Evolutionary conservation across 2,329 filamentous ascomycete genomes (phyloP).

Genomic region (Exophiala sp.): DNA sequence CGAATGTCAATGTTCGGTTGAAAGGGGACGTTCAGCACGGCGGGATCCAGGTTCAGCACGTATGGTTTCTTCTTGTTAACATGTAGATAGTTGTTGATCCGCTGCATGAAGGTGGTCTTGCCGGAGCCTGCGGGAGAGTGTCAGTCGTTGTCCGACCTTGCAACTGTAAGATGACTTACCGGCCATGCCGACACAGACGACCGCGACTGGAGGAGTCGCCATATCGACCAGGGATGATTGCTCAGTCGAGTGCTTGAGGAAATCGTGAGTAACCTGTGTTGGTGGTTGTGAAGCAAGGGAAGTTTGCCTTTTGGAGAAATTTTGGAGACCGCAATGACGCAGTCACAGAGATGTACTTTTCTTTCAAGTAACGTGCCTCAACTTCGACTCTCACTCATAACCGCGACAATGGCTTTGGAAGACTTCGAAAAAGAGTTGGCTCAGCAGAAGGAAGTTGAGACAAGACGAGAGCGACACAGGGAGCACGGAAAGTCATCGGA

Average conservation of each 20-base stretch:
- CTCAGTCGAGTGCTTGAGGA: not conserved
- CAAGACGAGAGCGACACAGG: slow-evolving; percentile 37
- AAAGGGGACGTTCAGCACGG: slow-evolving; percentile 88
- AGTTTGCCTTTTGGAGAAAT: slow-evolving; percentile 7
- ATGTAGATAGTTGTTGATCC: slow-evolving; percentile 91
- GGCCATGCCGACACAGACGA: slow-evolving; percentile 97
- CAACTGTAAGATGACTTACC: slow-evolving; percentile 48
- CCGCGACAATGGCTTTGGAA: slow-evolving; percentile 54
- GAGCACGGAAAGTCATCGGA: slow-evolving; percentile 40
- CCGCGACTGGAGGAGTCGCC: slow-evolving; percentile 62
- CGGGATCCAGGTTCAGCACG: slow-evolving; percentile 94
- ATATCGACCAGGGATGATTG: slow-evolving; percentile 34
- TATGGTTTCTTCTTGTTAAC: slow-evolving; percentile 77
- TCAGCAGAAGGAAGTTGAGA: slow-evolving; percentile 36
- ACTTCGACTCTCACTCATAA: not conserved
- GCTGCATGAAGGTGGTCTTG: slow-evolving; percentile 99
- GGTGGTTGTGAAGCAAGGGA: not conserved
- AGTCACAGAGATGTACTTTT: not conserved
- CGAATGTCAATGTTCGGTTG: slow-evolving; percentile 98
- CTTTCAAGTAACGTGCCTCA: not conserved
- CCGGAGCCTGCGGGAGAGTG: slow-evolving; percentile 64
- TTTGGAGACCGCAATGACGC: slow-evolving; percentile 14
- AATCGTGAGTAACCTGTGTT: not conserved
- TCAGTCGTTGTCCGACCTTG: slow-evolving; percentile 5
- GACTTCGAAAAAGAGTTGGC: slow-evolving; percentile 78